Evolutionary conservation across 1,284 basidiomycete species (phyloP).

Genomic region (Coniophora puteana): DNA sequence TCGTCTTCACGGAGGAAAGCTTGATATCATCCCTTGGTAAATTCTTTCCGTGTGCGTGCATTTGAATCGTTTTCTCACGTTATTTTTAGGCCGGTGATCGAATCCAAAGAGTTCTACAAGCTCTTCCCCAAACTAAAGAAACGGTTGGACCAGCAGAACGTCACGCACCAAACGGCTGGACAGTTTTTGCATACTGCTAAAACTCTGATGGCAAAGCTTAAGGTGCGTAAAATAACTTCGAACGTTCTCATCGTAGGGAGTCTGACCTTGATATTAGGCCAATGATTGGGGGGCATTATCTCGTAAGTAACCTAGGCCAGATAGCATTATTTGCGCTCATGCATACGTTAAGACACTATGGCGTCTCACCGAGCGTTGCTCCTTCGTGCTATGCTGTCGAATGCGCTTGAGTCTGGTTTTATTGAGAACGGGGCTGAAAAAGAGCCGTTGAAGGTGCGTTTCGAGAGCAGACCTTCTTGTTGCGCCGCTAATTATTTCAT

Average conservation of each 20-base stretch:
- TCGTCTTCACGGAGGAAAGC: conserved; percentile 40
- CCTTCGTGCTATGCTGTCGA: conserved; percentile 33
- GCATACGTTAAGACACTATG: conserved; percentile 39
- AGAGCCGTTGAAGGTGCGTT: conserved; percentile 46
- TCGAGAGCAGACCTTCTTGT: fast-evolving
- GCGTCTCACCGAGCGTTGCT: conserved; percentile 43
- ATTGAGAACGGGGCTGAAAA: conserved; percentile 40
- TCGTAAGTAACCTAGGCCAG: conserved; percentile 30
- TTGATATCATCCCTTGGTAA: conserved; percentile 45
- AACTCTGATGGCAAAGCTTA: conserved; percentile 56
- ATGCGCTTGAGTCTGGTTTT: conserved; percentile 38
- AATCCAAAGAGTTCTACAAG: conserved; percentile 48
- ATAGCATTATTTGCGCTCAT: neutral
- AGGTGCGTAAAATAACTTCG: conserved; percentile 29
- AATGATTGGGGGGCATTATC: conserved; percentile 54
- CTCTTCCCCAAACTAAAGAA: conserved; percentile 40
- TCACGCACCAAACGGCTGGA: conserved; percentile 41
- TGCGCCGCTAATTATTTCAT: neutral
- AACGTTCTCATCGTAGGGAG: neutral
- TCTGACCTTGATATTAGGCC: conserved; percentile 26
- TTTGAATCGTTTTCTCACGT: neutral
- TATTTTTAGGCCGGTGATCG: conserved; percentile 47
- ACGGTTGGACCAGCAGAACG: conserved; percentile 36
- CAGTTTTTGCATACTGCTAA: conserved; percentile 50
- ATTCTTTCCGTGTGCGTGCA: neutral